These are phyloP conservation scores for Sarocladium kiliense DNA, from an alignment of 2,329 filamentous ascomycete genomes.

Conservation along the genomic window DNA sequence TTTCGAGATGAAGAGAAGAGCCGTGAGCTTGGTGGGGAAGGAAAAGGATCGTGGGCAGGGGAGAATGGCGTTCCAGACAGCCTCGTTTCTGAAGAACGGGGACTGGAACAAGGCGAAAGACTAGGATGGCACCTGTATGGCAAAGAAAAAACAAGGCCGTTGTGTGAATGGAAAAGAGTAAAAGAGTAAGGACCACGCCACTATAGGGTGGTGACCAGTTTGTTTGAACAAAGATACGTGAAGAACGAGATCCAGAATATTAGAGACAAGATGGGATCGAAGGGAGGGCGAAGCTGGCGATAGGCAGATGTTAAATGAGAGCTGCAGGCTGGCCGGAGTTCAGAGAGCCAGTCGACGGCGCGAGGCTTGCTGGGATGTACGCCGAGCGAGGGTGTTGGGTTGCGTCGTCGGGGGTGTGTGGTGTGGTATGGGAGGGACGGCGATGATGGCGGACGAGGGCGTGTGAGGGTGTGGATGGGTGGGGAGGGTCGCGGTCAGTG, in stretches of 20 bases:
- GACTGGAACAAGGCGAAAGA: neutral
- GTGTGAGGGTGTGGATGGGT: constrained; percentile 5
- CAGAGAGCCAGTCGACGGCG: constrained; percentile 1
- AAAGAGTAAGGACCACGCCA: neutral
- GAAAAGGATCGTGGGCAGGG: neutral
- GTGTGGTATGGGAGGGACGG: neutral
- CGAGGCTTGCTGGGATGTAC: constrained; percentile 5
- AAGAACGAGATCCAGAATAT: constrained; percentile 6
- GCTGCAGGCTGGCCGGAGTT: neutral
- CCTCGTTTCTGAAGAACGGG: neutral
- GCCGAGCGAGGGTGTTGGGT: constrained; percentile 5
- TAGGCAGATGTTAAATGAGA: constrained; percentile 6
- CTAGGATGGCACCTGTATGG: neutral
- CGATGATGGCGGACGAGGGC: neutral
- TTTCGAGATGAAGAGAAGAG: neutral
- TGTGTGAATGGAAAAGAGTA: neutral
- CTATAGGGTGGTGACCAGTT: neutral
- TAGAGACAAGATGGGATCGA: neutral
- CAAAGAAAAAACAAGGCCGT: neutral
- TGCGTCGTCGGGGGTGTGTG: constrained; percentile 4
- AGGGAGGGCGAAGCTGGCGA: constrained; percentile 3
- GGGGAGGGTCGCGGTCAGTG: neutral
- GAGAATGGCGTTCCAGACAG: neutral
- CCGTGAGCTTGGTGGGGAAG: neutral
- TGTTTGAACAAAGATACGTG: neutral